phyloP scores from a whole-genome alignment of 2,329 filamentous ascomycete species.

The Hypoxylon sp. region DNA sequence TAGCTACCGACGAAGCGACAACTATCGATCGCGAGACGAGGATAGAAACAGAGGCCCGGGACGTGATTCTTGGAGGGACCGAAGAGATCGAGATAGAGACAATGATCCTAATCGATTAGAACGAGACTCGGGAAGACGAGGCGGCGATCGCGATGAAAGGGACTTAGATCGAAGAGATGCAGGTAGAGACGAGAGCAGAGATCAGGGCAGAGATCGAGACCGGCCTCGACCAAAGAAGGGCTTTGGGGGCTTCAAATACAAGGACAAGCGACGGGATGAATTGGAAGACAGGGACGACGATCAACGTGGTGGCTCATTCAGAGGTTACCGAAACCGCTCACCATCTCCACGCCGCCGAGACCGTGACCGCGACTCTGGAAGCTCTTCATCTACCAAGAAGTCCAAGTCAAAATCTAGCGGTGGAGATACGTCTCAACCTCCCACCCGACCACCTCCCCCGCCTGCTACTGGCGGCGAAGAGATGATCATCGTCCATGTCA shows the following conservation, averaged over 20 bases:
- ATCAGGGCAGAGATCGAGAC: conserved; percentile 44
- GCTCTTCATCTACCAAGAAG: conserved; percentile 48
- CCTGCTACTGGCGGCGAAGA: conserved; percentile 69
- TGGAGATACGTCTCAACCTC: conserved; percentile 55
- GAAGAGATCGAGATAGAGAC: conserved; percentile 31
- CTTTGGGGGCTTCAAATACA: conserved; percentile 71
- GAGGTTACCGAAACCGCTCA: conserved; percentile 66
- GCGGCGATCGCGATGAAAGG: conserved; percentile 23
- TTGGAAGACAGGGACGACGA: conserved; percentile 62
- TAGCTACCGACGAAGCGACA: conserved; percentile 42
- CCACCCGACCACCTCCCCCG: conserved; percentile 51
- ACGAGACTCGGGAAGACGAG: conserved; percentile 25
- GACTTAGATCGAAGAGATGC: conserved; percentile 27
- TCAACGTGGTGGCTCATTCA: conserved; percentile 61
- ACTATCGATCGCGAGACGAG: conserved; percentile 45
- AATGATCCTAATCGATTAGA: conserved; percentile 10
- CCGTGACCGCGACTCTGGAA: conserved; percentile 55
- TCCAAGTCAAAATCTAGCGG: conserved; percentile 51
- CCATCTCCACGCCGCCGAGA: conserved; percentile 57
- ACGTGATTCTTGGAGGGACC: conserved; percentile 30
- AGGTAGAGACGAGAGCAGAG: conserved; percentile 35
- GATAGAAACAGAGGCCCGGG: conserved; percentile 22
- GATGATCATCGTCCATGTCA: conserved; percentile 95
- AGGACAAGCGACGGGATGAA: conserved; percentile 67
- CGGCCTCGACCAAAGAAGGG: conserved; percentile 52